Percentiles rank a stretch among this genome's conserved stretches.
These are phyloP conservation scores for Neurospora discreta DNA, from an alignment of 495 filamentous ascomycete genomes.

Conservation along the genomic window DNA sequence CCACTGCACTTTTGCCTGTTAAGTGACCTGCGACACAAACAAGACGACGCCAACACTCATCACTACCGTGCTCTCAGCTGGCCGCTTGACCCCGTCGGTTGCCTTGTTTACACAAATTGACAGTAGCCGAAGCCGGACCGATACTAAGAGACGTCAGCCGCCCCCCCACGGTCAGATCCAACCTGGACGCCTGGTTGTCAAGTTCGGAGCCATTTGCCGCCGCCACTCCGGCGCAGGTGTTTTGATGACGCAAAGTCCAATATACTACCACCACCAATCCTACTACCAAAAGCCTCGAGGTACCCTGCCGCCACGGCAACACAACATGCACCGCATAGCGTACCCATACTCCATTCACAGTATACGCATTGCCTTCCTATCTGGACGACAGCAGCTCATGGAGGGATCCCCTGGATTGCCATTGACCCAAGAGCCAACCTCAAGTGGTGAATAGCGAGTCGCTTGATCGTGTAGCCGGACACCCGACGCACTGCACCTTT, in stretches of 20 bases:
- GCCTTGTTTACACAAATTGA: background rate
- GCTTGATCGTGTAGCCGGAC: background rate
- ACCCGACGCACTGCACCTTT: background rate
- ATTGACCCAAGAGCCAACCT: background rate
- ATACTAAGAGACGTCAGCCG: background rate
- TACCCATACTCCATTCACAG: background rate
- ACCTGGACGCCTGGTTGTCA: background rate
- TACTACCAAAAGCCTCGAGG: background rate
- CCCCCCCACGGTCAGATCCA: background rate
- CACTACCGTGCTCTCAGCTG: background rate
- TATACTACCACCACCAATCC: background rate
- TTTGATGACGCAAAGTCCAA: background rate
- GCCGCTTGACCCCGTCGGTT: background rate
- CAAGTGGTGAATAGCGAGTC: background rate
- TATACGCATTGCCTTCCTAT: background rate
- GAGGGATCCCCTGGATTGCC: background rate
- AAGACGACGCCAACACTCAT: background rate
- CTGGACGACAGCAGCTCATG: background rate
- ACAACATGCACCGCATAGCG: background rate
- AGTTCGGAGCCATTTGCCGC: background rate
- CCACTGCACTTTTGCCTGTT: too few relatives aligned
- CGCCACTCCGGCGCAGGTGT: background rate
- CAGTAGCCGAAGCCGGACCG: background rate
- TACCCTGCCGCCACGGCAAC: conserved; percentile 2
- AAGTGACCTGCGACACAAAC: background rate